Conservation (phyloP, 1,284 basidiomycete species). For the Pseudozyma flocculosa region DNA sequence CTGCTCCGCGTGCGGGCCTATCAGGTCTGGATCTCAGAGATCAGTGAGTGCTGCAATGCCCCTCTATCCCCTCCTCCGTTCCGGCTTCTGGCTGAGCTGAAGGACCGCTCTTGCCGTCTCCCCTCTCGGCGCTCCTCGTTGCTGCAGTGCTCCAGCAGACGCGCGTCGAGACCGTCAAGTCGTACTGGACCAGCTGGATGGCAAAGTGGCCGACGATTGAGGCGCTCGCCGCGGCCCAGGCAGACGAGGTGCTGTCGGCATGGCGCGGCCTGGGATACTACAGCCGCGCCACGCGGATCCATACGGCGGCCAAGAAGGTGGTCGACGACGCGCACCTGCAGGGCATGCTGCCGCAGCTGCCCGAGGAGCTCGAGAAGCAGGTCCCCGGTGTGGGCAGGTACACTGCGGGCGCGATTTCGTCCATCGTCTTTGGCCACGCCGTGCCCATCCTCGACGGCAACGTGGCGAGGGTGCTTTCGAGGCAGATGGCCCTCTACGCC, state of each 20-base stretch:
- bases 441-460: constrained; percentile 55
- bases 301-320: constrained; percentile 47
- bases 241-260: constrained; percentile 50
- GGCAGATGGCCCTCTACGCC: constrained; percentile 48
- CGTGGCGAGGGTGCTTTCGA: constrained; percentile 45
- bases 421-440: constrained; percentile 51
- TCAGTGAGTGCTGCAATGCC: constrained; percentile 66
- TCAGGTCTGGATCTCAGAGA: constrained; percentile 84
- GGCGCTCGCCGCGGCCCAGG: constrained; percentile 70
- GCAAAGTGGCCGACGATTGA: constrained; percentile 55
- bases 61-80: too few species aligned
- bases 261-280: constrained; percentile 57
- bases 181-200: constrained; percentile 54
- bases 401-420: constrained; percentile 64
- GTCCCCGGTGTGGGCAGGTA: constrained; percentile 90
- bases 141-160: constrained; percentile 83
- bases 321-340: constrained; percentile 60
- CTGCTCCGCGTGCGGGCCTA: constrained; percentile 55
- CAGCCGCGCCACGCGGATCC: constrained; percentile 51
- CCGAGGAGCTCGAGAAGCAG: constrained; percentile 75
- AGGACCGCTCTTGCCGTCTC: too few species aligned
- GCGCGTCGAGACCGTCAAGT: constrained; percentile 59
- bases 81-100: too few species aligned
- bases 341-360: constrained; percentile 75
- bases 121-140: background rate